Evolutionary conservation across 1,284 basidiomycete genomes (phyloP).

Genomic region (Schizophyllum commune): DNA sequence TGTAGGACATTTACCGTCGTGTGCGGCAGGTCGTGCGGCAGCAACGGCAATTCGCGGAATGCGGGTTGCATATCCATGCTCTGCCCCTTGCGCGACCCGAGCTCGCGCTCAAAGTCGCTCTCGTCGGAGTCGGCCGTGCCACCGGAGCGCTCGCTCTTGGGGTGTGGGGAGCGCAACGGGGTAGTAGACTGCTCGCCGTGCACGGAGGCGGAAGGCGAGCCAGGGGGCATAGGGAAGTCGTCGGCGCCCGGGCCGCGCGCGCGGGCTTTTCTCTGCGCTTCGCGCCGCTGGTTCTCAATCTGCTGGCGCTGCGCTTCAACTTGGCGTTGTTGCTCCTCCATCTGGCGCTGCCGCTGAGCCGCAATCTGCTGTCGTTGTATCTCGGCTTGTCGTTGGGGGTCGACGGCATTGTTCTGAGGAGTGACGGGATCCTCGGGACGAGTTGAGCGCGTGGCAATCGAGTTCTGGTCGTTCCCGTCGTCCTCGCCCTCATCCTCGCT

Average conservation of each 20-base stretch:
- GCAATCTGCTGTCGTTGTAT: slow-evolving; percentile 15
- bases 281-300: background rate
- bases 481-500: slow-evolving; percentile 13
- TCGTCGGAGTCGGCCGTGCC: background rate
- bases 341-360: slow-evolving; percentile 12
- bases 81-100: slow-evolving; percentile 4
- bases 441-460: slow-evolving; percentile 3
- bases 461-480: slow-evolving; percentile 4
- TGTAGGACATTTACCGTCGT: slow-evolving; percentile 59
- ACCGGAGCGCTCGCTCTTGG: background rate
- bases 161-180: background rate
- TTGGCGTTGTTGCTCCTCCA: slow-evolving; percentile 11
- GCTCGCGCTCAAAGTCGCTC: background rate
- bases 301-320: slow-evolving; percentile 9
- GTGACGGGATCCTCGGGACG: background rate
- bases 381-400: slow-evolving; percentile 17
- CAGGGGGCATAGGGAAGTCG: background rate
- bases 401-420: slow-evolving; percentile 3
- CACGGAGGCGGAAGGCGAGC: background rate
- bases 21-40: slow-evolving; percentile 56
- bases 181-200: background rate
- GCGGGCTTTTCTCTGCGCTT: background rate
- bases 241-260: background rate
- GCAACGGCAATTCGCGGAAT: slow-evolving; percentile 67
- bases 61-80: slow-evolving; percentile 19